These are phyloP conservation scores for Kwoniella mangroviensis DNA, from an alignment of 768 basidiomycete genomes.

Conservation along the genomic window DNA sequence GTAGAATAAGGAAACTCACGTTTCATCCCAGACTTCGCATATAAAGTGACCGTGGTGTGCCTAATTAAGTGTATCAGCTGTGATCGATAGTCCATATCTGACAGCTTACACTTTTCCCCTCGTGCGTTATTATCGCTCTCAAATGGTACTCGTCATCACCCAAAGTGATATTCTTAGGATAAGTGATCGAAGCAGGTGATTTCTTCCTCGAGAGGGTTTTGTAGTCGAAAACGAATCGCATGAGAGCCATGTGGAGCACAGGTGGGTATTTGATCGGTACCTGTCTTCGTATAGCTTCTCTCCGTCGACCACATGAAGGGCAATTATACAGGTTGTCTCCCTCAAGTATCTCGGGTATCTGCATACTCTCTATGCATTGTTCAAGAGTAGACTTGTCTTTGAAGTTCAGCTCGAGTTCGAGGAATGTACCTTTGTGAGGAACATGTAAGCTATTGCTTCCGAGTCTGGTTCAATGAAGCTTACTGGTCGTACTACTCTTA, in stretches of 20 bases:
- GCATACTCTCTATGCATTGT: conserved; percentile 69
- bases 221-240: conserved; percentile 90
- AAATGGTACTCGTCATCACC: conserved; percentile 70
- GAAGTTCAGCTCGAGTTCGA: conserved; percentile 86
- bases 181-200: conserved; percentile 77
- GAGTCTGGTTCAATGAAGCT: not conserved
- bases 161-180: conserved; percentile 78
- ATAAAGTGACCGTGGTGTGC: conserved; percentile 56
- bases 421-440: conserved; percentile 61
- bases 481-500: conserved; percentile 63
- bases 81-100: conserved; percentile 63
- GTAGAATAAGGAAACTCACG: conserved; percentile 34
- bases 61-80: conserved; percentile 67
- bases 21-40: conserved; percentile 47
- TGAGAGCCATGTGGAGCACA: conserved; percentile 82
- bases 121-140: conserved; percentile 82
- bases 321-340: conserved; percentile 89
- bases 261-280: conserved; percentile 76
- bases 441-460: too few species aligned
- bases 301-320: conserved; percentile 70
- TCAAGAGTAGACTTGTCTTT: conserved; percentile 68
- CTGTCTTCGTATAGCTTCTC: conserved; percentile 79
- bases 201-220: conserved; percentile 81
- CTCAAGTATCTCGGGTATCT: conserved; percentile 72
- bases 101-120: conserved; percentile 87